Percentiles rank a stretch among this genome's conserved stretches.
Evolutionary conservation across 257 asterid genomes (phyloP).

Genomic region (Nicotiana knightiana): DNA sequence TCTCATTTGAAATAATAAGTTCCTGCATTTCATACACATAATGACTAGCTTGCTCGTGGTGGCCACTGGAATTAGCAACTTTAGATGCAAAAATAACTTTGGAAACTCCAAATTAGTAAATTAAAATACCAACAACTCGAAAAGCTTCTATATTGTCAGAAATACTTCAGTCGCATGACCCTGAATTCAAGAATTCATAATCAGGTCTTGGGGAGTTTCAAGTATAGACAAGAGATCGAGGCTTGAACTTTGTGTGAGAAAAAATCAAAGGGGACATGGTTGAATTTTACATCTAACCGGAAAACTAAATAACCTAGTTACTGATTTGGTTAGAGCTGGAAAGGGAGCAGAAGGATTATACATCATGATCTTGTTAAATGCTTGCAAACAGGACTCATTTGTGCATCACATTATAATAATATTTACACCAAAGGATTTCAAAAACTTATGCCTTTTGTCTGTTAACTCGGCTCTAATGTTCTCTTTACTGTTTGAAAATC

Average conservation of each 20-base stretch:
- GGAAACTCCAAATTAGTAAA: neutral
- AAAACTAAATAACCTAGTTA: neutral
- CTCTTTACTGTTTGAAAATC: neutral
- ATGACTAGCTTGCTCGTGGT: neutral
- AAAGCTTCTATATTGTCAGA: neutral
- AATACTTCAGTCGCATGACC: neutral
- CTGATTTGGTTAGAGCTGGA: neutral
- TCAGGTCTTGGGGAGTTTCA: neutral
- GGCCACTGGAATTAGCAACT: neutral
- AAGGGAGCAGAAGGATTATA: neutral
- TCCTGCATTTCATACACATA: neutral
- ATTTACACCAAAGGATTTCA: neutral
- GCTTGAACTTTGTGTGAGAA: neutral
- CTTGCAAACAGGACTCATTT: neutral
- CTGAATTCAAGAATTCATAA: neutral
- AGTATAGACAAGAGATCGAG: neutral
- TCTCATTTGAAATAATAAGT: neutral
- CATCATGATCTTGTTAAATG: neutral
- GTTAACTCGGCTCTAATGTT: neutral
- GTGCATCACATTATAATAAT: neutral
- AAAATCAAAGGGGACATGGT: neutral
- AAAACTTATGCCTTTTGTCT: neutral
- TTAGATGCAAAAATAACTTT: neutral
- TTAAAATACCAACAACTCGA: neutral
- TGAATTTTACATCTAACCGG: neutral